Evolutionary conservation across 2,329 filamentous ascomycete genomes (phyloP).

Genomic region (Tolypocladium tropicale): DNA sequence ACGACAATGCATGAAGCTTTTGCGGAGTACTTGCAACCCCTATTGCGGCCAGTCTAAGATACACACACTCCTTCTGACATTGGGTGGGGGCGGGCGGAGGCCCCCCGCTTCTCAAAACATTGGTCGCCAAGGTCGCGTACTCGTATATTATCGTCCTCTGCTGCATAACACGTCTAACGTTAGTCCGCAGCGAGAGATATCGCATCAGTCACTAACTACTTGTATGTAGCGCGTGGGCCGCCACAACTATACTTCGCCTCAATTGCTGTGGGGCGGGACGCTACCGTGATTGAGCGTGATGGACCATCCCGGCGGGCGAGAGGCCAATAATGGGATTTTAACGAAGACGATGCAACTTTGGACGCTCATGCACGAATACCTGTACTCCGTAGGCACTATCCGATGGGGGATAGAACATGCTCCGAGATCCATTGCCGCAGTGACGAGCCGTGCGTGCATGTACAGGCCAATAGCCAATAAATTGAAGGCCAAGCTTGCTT

Average conservation of each 20-base stretch:
- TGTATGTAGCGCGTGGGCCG: neutral
- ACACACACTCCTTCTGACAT: neutral
- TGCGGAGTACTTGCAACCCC: neutral
- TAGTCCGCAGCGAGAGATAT: neutral
- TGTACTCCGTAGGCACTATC: neutral
- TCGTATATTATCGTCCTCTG: neutral
- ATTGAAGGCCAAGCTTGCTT: neutral
- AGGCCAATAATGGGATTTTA: neutral
- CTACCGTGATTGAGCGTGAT: neutral
- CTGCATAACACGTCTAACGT: neutral
- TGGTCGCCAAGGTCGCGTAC: no score
- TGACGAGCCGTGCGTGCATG: neutral
- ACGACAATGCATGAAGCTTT: neutral
- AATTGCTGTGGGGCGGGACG: neutral
- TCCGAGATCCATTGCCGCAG: neutral
- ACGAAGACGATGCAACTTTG: neutral
- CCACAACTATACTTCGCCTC: neutral
- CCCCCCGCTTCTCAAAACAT: neutral
- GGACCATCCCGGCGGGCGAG: neutral
- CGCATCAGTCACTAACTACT: neutral
- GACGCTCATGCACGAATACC: neutral
- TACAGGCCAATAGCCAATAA: neutral
- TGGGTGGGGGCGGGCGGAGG: neutral
- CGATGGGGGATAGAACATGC: no score
- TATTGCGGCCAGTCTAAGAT: neutral